Conservation (phyloP, 176 grass and related monocot species). For the Leersia perrieri region DNA sequence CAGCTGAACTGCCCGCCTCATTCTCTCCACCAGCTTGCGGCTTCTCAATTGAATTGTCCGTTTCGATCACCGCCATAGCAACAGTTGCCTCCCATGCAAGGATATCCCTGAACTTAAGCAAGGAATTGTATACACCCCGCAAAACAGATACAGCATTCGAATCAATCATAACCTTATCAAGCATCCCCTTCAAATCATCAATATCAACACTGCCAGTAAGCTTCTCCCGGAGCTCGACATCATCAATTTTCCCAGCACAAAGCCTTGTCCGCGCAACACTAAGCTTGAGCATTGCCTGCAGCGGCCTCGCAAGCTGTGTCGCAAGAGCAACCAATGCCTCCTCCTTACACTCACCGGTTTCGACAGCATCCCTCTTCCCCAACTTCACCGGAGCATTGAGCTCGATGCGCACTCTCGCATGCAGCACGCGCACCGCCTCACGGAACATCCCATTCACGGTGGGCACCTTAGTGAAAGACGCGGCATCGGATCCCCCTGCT, state of each 20-base stretch:
- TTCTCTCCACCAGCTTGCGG: slow-evolving; percentile 39
- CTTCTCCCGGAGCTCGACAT: slow-evolving; percentile 51
- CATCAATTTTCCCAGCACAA: slow-evolving; percentile 44
- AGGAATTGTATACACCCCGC: slow-evolving; percentile 46
- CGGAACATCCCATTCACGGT: slow-evolving; percentile 66
- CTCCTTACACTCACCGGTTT: slow-evolving; percentile 59
- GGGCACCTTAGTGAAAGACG: slow-evolving; percentile 60
- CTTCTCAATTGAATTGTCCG: slow-evolving; percentile 86
- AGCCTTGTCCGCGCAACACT: slow-evolving; percentile 54
- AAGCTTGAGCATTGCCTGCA: slow-evolving; percentile 63
- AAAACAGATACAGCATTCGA: slow-evolving; percentile 44
- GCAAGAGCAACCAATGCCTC: slow-evolving; percentile 57
- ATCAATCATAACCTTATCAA: slow-evolving; percentile 43
- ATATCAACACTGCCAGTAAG: slow-evolving; percentile 9
- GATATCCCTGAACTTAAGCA: slow-evolving; percentile 78
- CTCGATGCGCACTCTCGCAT: slow-evolving; percentile 66
- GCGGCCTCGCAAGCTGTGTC: slow-evolving; percentile 51
- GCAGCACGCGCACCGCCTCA: slow-evolving; percentile 66
- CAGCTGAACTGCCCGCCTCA: slow-evolving; percentile 56
- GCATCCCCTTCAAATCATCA: slow-evolving; percentile 43
- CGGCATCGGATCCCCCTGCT: slow-evolving; percentile 20
- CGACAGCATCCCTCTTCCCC: slow-evolving; percentile 46
- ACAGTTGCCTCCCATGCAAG: slow-evolving; percentile 90
- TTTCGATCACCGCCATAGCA: slow-evolving; percentile 67
- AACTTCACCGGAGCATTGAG: slow-evolving; percentile 75